These are phyloP conservation scores for Extremus antarcticus DNA, from an alignment of 495 filamentous ascomycete species.

Conservation along the genomic window DNA sequence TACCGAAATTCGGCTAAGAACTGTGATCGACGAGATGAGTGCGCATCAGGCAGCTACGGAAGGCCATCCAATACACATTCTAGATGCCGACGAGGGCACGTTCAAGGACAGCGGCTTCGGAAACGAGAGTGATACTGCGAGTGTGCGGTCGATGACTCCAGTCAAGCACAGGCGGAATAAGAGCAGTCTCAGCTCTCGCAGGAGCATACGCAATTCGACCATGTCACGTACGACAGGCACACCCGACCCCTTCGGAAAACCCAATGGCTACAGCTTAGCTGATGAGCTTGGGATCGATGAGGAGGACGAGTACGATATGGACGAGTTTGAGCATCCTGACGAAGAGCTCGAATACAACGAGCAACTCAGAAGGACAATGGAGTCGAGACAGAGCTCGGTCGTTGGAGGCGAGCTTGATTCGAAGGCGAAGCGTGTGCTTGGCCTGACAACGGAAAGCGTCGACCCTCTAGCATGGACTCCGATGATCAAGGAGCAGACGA, in stretches of 20 bases:
- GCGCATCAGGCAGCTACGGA: conserved; percentile 53
- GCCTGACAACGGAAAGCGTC: conserved; percentile 4
- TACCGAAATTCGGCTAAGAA: conserved; percentile 73
- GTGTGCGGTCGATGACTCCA: conserved; percentile 60
- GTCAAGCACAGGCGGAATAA: conserved; percentile 49
- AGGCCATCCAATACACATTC: conserved; percentile 24
- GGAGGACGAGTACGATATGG: conserved; percentile 49
- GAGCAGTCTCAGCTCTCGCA: conserved; percentile 41
- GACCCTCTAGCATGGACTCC: conserved; percentile 1
- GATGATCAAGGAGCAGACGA: neutral
- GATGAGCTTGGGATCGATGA: conserved; percentile 83
- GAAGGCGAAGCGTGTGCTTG: conserved; percentile 34
- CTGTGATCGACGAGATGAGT: conserved; percentile 72
- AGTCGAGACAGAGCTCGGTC: conserved; percentile 15
- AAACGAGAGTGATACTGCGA: conserved; percentile 61
- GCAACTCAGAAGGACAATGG: conserved; percentile 22
- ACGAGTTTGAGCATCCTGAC: conserved; percentile 31
- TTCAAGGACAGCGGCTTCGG: conserved; percentile 36
- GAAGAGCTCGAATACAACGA: conserved; percentile 29
- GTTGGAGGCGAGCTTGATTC: neutral
- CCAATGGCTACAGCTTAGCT: conserved; percentile 65
- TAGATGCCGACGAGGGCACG: conserved; percentile 42
- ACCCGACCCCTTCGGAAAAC: conserved; percentile 45
- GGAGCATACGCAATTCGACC: conserved; percentile 44
- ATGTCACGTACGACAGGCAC: conserved; percentile 2